A percentile compares a stretch with the other conserved stretches of the same genome.
Conservation (phyloP, 148 eudicot genomes). For the Chenopodium album region DNA sequence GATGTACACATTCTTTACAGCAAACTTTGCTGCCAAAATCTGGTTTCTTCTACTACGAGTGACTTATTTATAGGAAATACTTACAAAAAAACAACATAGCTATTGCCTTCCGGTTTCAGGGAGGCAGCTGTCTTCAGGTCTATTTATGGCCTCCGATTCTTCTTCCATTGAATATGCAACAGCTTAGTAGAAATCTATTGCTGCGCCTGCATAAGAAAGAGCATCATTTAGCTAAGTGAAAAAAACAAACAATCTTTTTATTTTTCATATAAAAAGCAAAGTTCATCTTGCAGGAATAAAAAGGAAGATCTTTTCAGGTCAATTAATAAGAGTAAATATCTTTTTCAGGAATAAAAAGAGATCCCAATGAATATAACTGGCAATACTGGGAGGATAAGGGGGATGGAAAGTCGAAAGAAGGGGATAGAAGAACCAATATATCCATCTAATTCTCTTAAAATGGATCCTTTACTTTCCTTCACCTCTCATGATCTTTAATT, state of each 20-base stretch:
- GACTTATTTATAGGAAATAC: conserved; percentile 9
- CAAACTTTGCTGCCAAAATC: conserved; percentile 21
- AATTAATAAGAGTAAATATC: neutral
- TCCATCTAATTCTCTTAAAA: too few species aligned
- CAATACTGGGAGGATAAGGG: too few species aligned
- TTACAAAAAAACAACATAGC: conserved; percentile 24
- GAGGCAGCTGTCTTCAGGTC: neutral
- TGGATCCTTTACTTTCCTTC: too few species aligned
- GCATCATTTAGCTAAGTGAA: neutral
- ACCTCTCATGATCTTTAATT: too few species aligned
- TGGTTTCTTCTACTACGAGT: conserved; percentile 15
- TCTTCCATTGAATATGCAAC: conserved; percentile 41
- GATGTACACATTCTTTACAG: conserved; percentile 25
- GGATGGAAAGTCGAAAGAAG: too few species aligned
- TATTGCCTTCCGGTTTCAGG: conserved; percentile 1
- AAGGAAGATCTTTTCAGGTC: neutral
- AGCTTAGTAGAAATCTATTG: conserved; percentile 35
- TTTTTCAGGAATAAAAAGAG: too few species aligned
- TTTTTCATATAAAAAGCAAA: neutral
- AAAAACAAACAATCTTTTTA: neutral
- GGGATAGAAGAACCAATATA: too few species aligned
- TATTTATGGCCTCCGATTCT: conserved; percentile 37
- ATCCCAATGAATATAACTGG: too few species aligned
- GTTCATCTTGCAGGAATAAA: neutral
- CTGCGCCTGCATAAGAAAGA: conserved; percentile 24